Evolutionary conservation across 768 basidiomycete genomes (phyloP).

Genomic region (Solioccasus polychromus): DNA sequence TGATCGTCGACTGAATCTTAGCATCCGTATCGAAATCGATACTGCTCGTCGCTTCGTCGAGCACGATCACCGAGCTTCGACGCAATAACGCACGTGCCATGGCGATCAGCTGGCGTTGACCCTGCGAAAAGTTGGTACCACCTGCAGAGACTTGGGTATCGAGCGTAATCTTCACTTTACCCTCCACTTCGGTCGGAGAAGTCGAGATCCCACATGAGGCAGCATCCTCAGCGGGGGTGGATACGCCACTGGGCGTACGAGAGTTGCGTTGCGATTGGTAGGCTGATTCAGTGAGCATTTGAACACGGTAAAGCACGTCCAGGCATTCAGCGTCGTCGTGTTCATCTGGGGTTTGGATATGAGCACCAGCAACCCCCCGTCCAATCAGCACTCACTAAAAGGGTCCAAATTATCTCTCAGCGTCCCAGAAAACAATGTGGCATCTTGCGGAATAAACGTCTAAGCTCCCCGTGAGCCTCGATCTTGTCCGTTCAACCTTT

Average conservation of each 20-base stretch:
- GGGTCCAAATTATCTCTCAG: constrained; percentile 75
- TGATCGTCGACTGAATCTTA: constrained; percentile 86
- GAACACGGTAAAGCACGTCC: constrained; percentile 80
- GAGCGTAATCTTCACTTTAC: constrained; percentile 57
- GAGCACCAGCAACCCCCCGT: background rate
- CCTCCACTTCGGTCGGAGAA: constrained; percentile 50
- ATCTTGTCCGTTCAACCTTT: background rate
- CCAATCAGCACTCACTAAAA: constrained; percentile 41
- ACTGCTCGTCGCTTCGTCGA: constrained; percentile 84
- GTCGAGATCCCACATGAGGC: constrained; percentile 42
- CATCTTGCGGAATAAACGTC: constrained; percentile 80
- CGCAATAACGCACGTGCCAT: constrained; percentile 81
- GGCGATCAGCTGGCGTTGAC: constrained; percentile 84
- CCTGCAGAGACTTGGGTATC: constrained; percentile 82
- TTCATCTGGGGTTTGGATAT: constrained; percentile 44
- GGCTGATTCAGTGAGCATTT: constrained; percentile 58
- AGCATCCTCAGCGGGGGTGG: constrained; percentile 42
- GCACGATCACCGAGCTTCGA: constrained; percentile 67
- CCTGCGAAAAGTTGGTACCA: constrained; percentile 89
- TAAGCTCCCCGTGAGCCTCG: constrained; percentile 23
- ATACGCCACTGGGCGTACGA: constrained; percentile 41
- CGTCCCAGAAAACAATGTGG: constrained; percentile 78
- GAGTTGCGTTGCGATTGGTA: constrained; percentile 50
- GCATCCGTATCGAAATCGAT: constrained; percentile 87
- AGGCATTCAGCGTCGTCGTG: constrained; percentile 76